phyloP scores from a whole-genome alignment of 352 stramenopile genomes.

The Phytopythium boreale region DNA sequence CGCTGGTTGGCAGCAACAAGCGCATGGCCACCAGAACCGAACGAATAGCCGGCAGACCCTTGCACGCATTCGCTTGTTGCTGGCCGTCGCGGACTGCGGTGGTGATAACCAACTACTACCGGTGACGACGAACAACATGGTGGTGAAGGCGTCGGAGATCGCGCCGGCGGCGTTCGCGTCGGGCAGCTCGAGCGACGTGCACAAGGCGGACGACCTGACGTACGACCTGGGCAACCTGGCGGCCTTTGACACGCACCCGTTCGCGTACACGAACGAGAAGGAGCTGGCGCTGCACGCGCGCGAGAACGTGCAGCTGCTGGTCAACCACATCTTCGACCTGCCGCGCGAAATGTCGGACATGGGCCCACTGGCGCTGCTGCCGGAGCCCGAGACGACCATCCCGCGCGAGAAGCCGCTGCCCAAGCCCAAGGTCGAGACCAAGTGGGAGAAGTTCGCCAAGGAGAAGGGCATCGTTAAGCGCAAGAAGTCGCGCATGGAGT shows the following conservation, averaged over 20 bases:
- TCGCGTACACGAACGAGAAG: conserved; percentile 83
- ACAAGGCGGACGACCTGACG: conserved; percentile 80
- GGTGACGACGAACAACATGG: conserved; percentile 22
- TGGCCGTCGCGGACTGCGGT: not conserved
- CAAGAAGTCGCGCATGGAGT: conserved; percentile 96
- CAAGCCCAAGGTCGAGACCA: conserved; percentile 95
- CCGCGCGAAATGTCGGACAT: conserved; percentile 92
- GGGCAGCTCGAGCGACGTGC: conserved; percentile 56
- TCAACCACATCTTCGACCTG: conserved; percentile 91
- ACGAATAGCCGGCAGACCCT: not conserved
- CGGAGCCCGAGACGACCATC: conserved; percentile 57
- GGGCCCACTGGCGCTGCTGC: conserved; percentile 86
- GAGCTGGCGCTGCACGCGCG: conserved; percentile 87
- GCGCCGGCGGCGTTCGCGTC: conserved; percentile 68
- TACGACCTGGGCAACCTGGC: conserved; percentile 91
- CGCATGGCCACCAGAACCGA: not conserved
- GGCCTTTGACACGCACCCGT: conserved; percentile 88
- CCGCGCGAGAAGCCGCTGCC: conserved; percentile 89
- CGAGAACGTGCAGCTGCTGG: conserved; percentile 93
- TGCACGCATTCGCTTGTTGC: conserved; percentile 3
- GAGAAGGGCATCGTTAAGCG: conserved; percentile 97
- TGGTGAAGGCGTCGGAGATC: conserved; percentile 82
- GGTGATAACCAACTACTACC: no score
- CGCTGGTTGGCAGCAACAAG: conserved; percentile 4
- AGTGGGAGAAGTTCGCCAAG: conserved; percentile 99